A percentile compares a stretch with the other conserved stretches of the same genome.
These are phyloP conservation scores for Cladosporium sp. DNA, from an alignment of 2,329 filamentous ascomycete species.

Conservation along the genomic window DNA sequence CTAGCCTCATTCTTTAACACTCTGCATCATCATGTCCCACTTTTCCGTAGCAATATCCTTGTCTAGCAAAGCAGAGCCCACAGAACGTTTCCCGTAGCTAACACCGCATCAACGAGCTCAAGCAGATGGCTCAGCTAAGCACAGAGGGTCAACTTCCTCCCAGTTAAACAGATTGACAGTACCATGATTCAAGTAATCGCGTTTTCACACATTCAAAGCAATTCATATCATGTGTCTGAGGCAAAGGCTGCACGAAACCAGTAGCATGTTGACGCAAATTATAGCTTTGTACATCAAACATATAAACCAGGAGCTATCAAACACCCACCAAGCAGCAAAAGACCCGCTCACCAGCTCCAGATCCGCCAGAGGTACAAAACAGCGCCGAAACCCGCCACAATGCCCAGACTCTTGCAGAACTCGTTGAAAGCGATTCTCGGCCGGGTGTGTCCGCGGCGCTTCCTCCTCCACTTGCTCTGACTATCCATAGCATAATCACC, in stretches of 20 bases:
- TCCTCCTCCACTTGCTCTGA: slow-evolving; percentile 29
- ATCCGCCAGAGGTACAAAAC: neutral
- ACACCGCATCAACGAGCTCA: too few relatives aligned
- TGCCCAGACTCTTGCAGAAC: slow-evolving; percentile 61
- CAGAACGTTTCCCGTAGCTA: too few relatives aligned
- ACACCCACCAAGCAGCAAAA: neutral
- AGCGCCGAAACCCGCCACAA: slow-evolving; percentile 46
- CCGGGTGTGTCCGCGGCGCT: slow-evolving; percentile 36
- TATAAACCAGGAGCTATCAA: neutral
- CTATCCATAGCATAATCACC: slow-evolving; percentile 35
- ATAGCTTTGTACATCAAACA: neutral
- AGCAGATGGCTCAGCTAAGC: too few relatives aligned
- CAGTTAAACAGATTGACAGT: too few relatives aligned
- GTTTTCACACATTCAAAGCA: too few relatives aligned
- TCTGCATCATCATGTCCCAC: too few relatives aligned
- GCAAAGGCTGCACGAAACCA: too few relatives aligned
- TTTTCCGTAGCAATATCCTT: neutral
- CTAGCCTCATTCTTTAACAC: neutral
- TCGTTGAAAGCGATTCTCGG: slow-evolving; percentile 58
- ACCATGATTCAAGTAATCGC: too few relatives aligned
- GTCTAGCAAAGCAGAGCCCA: neutral
- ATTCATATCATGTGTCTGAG: too few relatives aligned
- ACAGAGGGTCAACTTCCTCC: too few relatives aligned
- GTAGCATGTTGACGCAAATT: neutral
- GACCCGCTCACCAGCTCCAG: slow-evolving; percentile 11